Evolutionary conservation across 495 filamentous ascomycete genomes (phyloP), one percentile per base, ranked within the genome.

Genomic region (Trichoderma virens): DNA sequence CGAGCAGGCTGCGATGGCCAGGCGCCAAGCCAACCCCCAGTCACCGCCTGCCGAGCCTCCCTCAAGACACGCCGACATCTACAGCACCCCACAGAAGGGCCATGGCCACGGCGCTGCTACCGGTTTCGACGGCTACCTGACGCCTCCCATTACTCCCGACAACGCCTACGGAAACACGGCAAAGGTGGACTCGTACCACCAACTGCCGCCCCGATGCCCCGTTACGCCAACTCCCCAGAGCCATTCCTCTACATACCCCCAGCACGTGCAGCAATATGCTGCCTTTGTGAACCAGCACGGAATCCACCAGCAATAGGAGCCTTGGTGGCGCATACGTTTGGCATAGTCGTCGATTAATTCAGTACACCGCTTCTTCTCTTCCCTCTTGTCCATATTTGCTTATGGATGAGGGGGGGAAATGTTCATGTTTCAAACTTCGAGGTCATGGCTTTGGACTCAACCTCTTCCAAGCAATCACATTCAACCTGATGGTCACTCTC

Each of bases 81-180:
- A 83, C 72, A 88, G 84, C 67, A 98, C 94, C 9, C 95, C 94
- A 27, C 89, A 93, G 71, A 98, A 98, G 80, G 82, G 83, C 16
- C 80, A 86, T 59, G 79, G 84, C 67, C 80, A 86, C 59, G 79
- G 84, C 67, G 79, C 83, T 60, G 75, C 81, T 34, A 81, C 83
- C 32, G 82, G 84, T 63, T 85, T 86, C 16, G 85, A 92, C 70
- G 95, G 93, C 27, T 93, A 93, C 72, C 85, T 94, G 64, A 98
- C 94, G 27, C 94, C 94, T 23, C 94, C 94, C 3, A 96, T 98
- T 71, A 98, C 95, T 0, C 94, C 94, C n/a, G 92, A 95, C 68
- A 87, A 87, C 25, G 83, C 85, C 62, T 79, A 51, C 75, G 75
- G 45, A 56, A 76, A 72, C 61, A 64, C 75, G 64, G 75, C 75